Evolutionary conservation across 768 basidiomycete species (phyloP), one percentile per base, ranked within the genome.

Genomic region (Candolleomyces aberdarensis): DNA sequence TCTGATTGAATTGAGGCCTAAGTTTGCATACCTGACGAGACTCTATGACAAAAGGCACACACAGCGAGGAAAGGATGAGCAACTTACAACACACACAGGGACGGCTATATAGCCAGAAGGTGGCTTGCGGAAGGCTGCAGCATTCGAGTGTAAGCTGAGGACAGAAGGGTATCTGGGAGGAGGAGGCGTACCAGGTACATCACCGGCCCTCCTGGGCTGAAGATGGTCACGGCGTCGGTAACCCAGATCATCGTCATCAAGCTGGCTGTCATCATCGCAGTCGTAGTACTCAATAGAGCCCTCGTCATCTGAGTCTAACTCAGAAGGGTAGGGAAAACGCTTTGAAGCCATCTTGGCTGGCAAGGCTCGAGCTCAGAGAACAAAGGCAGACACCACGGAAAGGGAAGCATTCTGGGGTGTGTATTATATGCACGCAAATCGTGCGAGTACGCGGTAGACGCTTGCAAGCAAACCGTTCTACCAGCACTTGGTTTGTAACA

Each of bases 21-120:
- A 31, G 32, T 20, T 62, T 57, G 59, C 70, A 71, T 11, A 71
- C 66, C 70, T 71, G 22, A 15, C 3, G 44, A 20, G 1, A 17
- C 6, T 20, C 15, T 46, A 46, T 17, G 15, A 14, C 14, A 7
- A 17, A 46, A 20, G 8, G 44, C 17, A 46, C 15, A 43, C 41
- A 46, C 44, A 13, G 9, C 6, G 44, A 17, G 15, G 14, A 17
- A 20, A 20, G 44, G 15, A 7, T 3, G 19, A 46, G 19, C 5
- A 17, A 46, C 44, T 17, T 20, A 46, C 44, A 17, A 46, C 19
- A 20, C 44, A 46, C 8, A 6, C 15, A 46, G 44, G 44, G 36
- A 36, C 36, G 11, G 36, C 11, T 11, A 36, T 11, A 11, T 36
- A 36, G 36, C 36, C 36, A 36, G 6, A 5, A 36, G 36, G 11